Conservation (phyloP, 345 rosid species). For the Brassica napus region DNA sequence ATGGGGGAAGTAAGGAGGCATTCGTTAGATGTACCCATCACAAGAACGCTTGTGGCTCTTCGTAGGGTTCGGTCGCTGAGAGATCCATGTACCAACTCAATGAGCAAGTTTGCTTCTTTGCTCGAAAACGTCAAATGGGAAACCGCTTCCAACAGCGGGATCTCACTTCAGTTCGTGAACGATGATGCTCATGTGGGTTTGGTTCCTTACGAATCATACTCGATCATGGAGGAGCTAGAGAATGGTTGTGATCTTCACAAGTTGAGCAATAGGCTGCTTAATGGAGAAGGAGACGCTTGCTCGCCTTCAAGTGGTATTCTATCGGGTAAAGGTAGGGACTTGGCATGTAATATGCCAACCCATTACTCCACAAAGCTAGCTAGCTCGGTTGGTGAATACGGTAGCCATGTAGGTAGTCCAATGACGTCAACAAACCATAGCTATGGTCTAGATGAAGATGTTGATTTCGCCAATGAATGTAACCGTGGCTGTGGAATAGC, state of each 20-base stretch:
- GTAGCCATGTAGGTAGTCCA: constrained; percentile 58
- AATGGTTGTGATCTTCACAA: constrained; percentile 43
- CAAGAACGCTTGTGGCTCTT: constrained; percentile 85
- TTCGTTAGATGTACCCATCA: constrained; percentile 86
- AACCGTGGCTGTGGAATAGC: constrained; percentile 68
- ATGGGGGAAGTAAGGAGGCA: constrained; percentile 79
- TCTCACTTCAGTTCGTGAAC: constrained; percentile 56
- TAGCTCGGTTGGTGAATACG: constrained; percentile 56
- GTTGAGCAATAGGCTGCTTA: constrained; percentile 18
- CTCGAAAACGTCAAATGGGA: constrained; percentile 93
- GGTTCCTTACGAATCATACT: constrained; percentile 35
- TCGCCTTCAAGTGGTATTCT: constrained; percentile 33
- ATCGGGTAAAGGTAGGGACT: background rate
- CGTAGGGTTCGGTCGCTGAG: constrained; percentile 89
- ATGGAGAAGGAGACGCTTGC: constrained; percentile 26
- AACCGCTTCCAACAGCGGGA: constrained; percentile 67
- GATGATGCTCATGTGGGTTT: constrained; percentile 36
- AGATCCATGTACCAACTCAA: constrained; percentile 92
- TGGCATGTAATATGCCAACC: background rate
- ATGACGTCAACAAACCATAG: constrained; percentile 50
- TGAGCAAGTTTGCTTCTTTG: constrained; percentile 88
- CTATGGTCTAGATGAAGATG: constrained; percentile 56
- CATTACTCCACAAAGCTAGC: background rate
- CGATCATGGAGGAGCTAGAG: constrained; percentile 40
- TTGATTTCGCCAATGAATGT: constrained; percentile 43